phyloP scores from a whole-genome alignment of 2,329 filamentous ascomycete species.

The Claviceps cyperi region DNA sequence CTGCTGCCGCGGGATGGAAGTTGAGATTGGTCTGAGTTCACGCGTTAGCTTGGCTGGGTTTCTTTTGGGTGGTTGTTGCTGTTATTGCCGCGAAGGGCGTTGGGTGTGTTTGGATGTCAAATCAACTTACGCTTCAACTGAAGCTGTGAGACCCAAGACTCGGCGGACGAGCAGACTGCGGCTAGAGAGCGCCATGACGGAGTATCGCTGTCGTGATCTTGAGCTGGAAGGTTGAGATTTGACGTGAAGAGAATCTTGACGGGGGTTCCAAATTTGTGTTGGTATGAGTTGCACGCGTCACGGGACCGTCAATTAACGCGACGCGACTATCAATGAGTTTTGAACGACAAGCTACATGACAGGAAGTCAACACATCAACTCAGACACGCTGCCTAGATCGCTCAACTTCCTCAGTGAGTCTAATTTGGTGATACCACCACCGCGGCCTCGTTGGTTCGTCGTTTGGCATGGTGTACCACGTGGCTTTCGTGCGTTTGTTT shows the following conservation, averaged over 20 bases:
- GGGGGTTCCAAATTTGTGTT: background rate
- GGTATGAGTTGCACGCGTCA: too few relatives aligned
- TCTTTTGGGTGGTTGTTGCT: background rate
- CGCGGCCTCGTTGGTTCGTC: too few relatives aligned
- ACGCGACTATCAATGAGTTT: too few relatives aligned
- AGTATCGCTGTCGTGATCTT: background rate
- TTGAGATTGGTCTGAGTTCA: background rate
- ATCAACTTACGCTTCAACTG: slow-evolving; percentile 12
- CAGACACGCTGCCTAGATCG: too few relatives aligned
- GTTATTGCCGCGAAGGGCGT: background rate
- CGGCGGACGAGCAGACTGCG: slow-evolving; percentile 1
- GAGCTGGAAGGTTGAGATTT: background rate
- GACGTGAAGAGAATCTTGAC: background rate
- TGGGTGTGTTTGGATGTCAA: background rate
- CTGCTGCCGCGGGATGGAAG: background rate
- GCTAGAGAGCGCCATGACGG: slow-evolving; percentile 1
- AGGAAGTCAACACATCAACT: too few relatives aligned
- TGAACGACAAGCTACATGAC: too few relatives aligned
- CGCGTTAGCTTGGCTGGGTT: too few relatives aligned
- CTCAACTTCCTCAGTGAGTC: too few relatives aligned
- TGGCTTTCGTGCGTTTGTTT: too few relatives aligned
- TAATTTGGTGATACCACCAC: too few relatives aligned
- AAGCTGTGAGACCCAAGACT: background rate
- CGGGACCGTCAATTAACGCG: too few relatives aligned
- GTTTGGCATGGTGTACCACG: too few relatives aligned